Percentiles rank a stretch among this genome's conserved stretches.
Evolutionary conservation across 1,284 basidiomycete genomes (phyloP).

Genomic region (Sporisorium exsertum): DNA sequence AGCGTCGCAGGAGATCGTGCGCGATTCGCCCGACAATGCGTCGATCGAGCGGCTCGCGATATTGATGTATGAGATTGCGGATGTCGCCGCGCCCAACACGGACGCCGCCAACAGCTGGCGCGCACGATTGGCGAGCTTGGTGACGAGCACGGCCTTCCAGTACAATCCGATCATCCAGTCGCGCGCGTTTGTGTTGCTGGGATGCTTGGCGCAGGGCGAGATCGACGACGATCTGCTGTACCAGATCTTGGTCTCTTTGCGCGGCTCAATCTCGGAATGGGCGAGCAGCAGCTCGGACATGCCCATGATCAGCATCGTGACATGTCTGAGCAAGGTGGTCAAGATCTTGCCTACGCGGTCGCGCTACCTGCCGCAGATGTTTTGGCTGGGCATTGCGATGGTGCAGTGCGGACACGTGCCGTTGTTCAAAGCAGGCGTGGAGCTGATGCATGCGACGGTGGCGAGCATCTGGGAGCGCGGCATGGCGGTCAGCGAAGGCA

Average conservation of each 20-base stretch:
- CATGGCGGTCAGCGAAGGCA: constrained; percentile 46
- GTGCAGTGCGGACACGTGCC: constrained; percentile 63
- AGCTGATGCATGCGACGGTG: constrained; percentile 59
- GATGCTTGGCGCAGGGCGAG: constrained; percentile 77
- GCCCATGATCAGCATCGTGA: constrained; percentile 67
- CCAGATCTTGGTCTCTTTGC: constrained; percentile 82
- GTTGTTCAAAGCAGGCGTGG: constrained; percentile 62
- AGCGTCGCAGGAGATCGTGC: constrained; percentile 48
- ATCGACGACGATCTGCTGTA: constrained; percentile 88
- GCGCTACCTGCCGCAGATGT: constrained; percentile 64
- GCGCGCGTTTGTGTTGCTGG: constrained; percentile 86
- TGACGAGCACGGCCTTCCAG: constrained; percentile 93
- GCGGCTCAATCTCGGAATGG: constrained; percentile 65
- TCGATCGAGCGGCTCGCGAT: constrained; percentile 59
- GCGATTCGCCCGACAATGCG: constrained; percentile 56
- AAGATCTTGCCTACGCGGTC: constrained; percentile 59
- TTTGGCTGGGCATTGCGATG: constrained; percentile 65
- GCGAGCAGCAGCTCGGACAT: constrained; percentile 57
- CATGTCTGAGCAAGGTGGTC: constrained; percentile 65
- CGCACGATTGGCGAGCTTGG: constrained; percentile 90
- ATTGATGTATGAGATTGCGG: constrained; percentile 60
- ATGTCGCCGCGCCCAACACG: constrained; percentile 57
- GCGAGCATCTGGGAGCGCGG: constrained; percentile 52
- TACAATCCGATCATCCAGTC: constrained; percentile 89
- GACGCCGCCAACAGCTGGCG: constrained; percentile 91